These are phyloP conservation scores for Blastobotrys serpentis DNA, from an alignment of 1,139 yeast species.

Conservation along the genomic window DNA sequence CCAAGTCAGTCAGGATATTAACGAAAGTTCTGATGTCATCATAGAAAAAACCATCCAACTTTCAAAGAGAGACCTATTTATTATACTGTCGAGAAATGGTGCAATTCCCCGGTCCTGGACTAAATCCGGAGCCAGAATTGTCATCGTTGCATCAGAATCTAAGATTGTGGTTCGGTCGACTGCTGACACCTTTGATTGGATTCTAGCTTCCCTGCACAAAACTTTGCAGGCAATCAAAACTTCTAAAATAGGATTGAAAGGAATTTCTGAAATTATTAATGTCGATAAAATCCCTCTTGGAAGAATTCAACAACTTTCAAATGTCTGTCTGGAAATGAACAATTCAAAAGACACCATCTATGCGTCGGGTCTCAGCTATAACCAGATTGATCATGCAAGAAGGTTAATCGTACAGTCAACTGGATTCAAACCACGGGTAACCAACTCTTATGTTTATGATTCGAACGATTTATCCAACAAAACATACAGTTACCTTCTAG, in stretches of 20 bases:
- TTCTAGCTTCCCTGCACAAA: slow-evolving; percentile 35
- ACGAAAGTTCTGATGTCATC: slow-evolving; percentile 44
- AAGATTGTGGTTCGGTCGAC: slow-evolving; percentile 42
- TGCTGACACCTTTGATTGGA: slow-evolving; percentile 38
- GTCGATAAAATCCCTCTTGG: slow-evolving; percentile 25
- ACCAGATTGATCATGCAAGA: slow-evolving; percentile 29
- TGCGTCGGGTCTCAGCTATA: slow-evolving; percentile 28
- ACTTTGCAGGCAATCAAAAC: slow-evolving; percentile 27
- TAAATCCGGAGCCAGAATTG: slow-evolving; percentile 55
- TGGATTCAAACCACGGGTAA: slow-evolving; percentile 23
- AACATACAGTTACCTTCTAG: slow-evolving; percentile 28
- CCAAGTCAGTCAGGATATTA: slow-evolving; percentile 34
- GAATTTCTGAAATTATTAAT: slow-evolving; percentile 23
- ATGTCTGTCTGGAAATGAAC: slow-evolving; percentile 31
- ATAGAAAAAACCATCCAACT: slow-evolving; percentile 43
- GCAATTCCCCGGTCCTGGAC: slow-evolving; percentile 50
- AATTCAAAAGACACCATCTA: slow-evolving; percentile 19
- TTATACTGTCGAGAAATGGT: slow-evolving; percentile 51
- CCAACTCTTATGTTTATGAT: slow-evolving; percentile 26
- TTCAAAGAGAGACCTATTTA: slow-evolving; percentile 47
- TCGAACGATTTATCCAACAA: slow-evolving; percentile 18
- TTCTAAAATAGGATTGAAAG: slow-evolving; percentile 27
- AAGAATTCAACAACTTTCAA: slow-evolving; percentile 35
- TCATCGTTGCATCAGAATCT: slow-evolving; percentile 42
- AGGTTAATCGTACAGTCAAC: slow-evolving; percentile 30